Evolutionary conservation across 2,329 filamentous ascomycete species (phyloP).

Genomic region (Arthrobotrys entomopaga): DNA sequence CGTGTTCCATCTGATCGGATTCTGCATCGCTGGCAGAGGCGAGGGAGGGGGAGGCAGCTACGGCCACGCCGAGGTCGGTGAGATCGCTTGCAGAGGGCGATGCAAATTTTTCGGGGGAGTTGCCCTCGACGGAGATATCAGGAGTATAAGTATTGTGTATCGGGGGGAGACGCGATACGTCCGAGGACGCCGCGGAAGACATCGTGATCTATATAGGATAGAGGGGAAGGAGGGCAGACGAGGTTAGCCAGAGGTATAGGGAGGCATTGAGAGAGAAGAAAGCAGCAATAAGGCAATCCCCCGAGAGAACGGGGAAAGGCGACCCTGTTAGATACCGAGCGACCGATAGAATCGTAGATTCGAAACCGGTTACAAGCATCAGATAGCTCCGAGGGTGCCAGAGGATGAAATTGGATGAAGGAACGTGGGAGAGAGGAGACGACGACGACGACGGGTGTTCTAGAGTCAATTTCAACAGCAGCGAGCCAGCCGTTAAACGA

Average conservation of each 20-base stretch:
- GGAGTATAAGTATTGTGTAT: constrained; percentile 53
- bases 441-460: constrained; percentile 53
- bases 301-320: constrained; percentile 48
- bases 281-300: constrained; percentile 48
- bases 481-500: constrained; percentile 31
- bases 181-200: constrained; percentile 53
- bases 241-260: constrained; percentile 41
- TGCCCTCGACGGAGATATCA: constrained; percentile 50
- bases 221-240: constrained; percentile 1
- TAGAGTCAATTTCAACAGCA: constrained; percentile 45
- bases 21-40: constrained; percentile 25
- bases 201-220: constrained; percentile 31
- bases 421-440: constrained; percentile 32
- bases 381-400: constrained; percentile 23
- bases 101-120: constrained; percentile 45
- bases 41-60: constrained; percentile 35
- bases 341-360: constrained; percentile 33
- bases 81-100: constrained; percentile 50
- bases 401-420: constrained; percentile 41
- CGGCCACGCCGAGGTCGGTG: constrained; percentile 46
- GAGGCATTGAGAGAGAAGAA: constrained; percentile 44
- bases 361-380: constrained; percentile 53
- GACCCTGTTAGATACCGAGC: constrained; percentile 37
- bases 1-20: constrained; percentile 43
- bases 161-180: constrained; percentile 54